Conservation (phyloP, 257 asterid genomes). For the Oldenlandia corymbosa region DNA sequence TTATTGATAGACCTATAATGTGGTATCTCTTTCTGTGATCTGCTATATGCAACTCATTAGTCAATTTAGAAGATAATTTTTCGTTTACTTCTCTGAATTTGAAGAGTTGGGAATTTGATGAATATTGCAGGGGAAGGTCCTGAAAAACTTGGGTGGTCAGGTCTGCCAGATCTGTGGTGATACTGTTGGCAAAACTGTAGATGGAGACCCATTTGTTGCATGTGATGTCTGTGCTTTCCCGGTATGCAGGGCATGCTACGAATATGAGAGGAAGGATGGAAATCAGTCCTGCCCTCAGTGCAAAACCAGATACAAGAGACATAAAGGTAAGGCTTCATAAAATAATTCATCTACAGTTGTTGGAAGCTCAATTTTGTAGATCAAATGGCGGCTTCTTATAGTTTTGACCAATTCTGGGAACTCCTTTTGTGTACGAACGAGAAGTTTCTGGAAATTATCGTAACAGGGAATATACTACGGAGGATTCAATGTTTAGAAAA, state of each 20-base stretch:
- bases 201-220: constrained; percentile 83
- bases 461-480: background rate
- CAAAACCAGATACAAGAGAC: constrained; percentile 93
- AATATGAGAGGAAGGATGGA: constrained; percentile 96
- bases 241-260: constrained; percentile 96
- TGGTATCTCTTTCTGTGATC: background rate
- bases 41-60: background rate
- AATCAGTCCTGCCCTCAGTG: constrained; percentile 97
- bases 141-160: constrained; percentile 63
- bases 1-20: background rate
- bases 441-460: background rate
- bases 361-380: background rate
- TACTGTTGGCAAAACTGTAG: constrained; percentile 62
- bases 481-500: background rate
- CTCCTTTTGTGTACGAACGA: background rate
- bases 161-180: constrained; percentile 98
- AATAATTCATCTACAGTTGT: background rate
- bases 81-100: background rate
- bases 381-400: background rate
- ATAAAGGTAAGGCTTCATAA: constrained; percentile 50
- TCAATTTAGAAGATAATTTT: background rate
- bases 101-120: constrained; percentile 17
- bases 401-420: background rate
- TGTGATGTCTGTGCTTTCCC: constrained; percentile 93
- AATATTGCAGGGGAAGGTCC: constrained; percentile 61